Evolutionary conservation across 2,329 filamentous ascomycete species (phyloP).

Genomic region (Teratosphaeriaceae sp.): DNA sequence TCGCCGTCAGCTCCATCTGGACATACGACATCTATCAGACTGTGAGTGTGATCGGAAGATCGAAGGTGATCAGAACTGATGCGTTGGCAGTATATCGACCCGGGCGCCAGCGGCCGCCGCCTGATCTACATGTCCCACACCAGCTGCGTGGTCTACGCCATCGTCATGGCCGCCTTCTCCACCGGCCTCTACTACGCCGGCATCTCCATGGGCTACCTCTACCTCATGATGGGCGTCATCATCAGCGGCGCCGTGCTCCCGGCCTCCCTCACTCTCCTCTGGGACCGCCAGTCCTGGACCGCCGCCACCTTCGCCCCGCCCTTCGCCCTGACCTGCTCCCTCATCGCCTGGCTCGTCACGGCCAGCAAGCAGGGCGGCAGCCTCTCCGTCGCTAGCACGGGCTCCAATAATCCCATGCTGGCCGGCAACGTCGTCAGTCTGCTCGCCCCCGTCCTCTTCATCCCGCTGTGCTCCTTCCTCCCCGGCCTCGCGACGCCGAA

Average conservation of each 20-base stretch:
- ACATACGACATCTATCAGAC: constrained; percentile 87
- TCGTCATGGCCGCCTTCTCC: constrained; percentile 71
- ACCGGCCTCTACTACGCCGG: constrained; percentile 57
- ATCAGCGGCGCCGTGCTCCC: constrained; percentile 73
- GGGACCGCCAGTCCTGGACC: constrained; percentile 71
- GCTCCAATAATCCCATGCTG: constrained; percentile 58
- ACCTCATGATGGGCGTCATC: constrained; percentile 86
- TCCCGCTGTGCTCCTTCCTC: constrained; percentile 66
- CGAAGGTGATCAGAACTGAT: too few species aligned
- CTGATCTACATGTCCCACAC: constrained; percentile 76
- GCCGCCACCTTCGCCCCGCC: constrained; percentile 65
- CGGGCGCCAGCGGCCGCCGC: constrained; percentile 63
- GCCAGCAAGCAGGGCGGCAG: constrained; percentile 61
- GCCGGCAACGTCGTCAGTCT: constrained; percentile 80
- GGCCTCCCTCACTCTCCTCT: constrained; percentile 71
- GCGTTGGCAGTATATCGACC: constrained; percentile 61
- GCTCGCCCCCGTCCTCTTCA: constrained; percentile 66
- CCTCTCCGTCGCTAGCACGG: constrained; percentile 67
- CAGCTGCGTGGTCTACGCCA: constrained; percentile 65
- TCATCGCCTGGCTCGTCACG: constrained; percentile 74
- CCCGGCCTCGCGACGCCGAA: constrained; percentile 56
- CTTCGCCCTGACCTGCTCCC: constrained; percentile 59
- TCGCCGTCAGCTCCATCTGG: constrained; percentile 80
- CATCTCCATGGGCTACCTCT: constrained; percentile 83
- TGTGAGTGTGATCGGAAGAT: too few species aligned